Percentiles rank a stretch among this genome's conserved stretches.
phyloP scores from a whole-genome alignment of 2,329 filamentous ascomycete genomes.

The Venturia oleaginea region DNA sequence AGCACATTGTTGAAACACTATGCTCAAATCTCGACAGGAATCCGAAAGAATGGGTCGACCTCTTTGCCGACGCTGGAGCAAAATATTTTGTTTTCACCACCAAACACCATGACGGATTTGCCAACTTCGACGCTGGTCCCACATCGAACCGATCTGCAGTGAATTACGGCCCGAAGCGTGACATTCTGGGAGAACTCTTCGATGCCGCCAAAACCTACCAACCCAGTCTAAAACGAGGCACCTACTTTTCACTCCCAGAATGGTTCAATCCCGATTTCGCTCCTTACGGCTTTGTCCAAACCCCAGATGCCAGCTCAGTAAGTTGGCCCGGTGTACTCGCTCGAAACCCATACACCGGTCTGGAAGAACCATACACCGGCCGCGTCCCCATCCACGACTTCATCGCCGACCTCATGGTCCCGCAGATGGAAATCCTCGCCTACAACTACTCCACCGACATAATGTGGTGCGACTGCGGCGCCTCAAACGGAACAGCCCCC shows the following conservation, averaged over 20 bases:
- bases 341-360: conserved; percentile 36
- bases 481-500: conserved; percentile 33
- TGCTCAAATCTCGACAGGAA: conserved; percentile 20
- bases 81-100: conserved; percentile 37
- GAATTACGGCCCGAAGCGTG: conserved; percentile 30
- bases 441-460: conserved; percentile 34
- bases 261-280: conserved; percentile 39
- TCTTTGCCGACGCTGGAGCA: conserved; percentile 44
- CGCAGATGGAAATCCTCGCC: conserved; percentile 37
- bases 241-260: conserved; percentile 38
- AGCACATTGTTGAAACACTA: too few species aligned
- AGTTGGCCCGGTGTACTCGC: conserved; percentile 35
- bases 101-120: conserved; percentile 41
- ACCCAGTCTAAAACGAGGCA: conserved; percentile 34
- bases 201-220: conserved; percentile 35
- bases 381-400: conserved; percentile 34
- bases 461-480: conserved; percentile 41
- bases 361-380: conserved; percentile 36
- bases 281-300: conserved; percentile 28
- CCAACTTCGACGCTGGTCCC: conserved; percentile 35
- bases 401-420: conserved; percentile 33
- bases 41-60: conserved; percentile 45
- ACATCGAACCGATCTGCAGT: conserved; percentile 35
- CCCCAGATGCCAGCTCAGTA: conserved; percentile 12
- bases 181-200: conserved; percentile 36